Evolutionary conservation across 306 rosid species (phyloP).

Genomic region (Prunus fruticosa): DNA sequence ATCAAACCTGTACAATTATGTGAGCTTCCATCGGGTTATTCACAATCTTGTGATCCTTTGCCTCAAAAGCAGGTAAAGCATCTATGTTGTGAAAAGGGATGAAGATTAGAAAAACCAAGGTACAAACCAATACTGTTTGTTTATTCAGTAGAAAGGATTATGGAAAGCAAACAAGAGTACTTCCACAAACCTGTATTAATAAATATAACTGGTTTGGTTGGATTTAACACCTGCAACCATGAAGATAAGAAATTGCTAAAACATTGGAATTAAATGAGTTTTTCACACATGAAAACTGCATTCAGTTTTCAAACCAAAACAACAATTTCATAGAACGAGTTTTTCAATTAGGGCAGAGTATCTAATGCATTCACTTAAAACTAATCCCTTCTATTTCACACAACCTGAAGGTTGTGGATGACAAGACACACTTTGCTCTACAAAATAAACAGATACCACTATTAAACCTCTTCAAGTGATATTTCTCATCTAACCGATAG

Average conservation of each 20-base stretch:
- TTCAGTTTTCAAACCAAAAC: neutral
- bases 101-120: conserved; percentile 14
- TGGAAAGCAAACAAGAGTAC: conserved; percentile 12
- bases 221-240: conserved; percentile 69
- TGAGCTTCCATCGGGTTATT: conserved; percentile 84
- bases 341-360: neutral
- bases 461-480: neutral
- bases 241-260: neutral
- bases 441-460: neutral
- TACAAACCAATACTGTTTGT: neutral
- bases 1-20: conserved; percentile 66
- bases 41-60: conserved; percentile 59
- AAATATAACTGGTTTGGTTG: conserved; percentile 77
- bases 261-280: neutral
- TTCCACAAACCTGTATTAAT: conserved; percentile 69
- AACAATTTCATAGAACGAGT: neutral
- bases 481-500: neutral
- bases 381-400: neutral
- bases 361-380: neutral
- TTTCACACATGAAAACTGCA: neutral
- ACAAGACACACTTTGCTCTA: neutral
- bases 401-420: neutral
- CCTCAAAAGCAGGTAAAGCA: conserved; percentile 77
- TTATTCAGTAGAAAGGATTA: neutral
- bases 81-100: conserved; percentile 39